A percentile compares a stretch with the other conserved stretches of the same genome.
Conservation (phyloP, 805 yeast species). For the Zygoascus ofunaensis region DNA sequence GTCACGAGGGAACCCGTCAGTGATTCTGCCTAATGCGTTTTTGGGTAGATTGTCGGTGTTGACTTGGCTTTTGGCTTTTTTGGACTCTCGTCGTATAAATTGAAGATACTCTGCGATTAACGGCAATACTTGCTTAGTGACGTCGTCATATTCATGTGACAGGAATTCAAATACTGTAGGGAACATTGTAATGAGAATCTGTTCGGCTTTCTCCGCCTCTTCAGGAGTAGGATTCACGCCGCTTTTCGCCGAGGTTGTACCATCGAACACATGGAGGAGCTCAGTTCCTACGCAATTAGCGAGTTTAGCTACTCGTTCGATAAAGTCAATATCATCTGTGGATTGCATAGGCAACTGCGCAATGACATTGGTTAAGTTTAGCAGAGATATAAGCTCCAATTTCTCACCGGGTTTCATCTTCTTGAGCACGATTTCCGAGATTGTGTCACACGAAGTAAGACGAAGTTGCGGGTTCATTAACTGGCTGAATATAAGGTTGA, state of each 20-base stretch:
- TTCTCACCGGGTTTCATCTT: slow-evolving; percentile 71
- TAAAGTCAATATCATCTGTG: slow-evolving; percentile 49
- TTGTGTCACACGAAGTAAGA: slow-evolving; percentile 46
- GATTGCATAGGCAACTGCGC: slow-evolving; percentile 31
- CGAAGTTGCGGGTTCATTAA: slow-evolving; percentile 42
- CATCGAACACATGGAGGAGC: slow-evolving; percentile 56
- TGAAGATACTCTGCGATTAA: slow-evolving; percentile 68
- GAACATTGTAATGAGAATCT: slow-evolving; percentile 51
- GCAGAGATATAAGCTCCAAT: slow-evolving; percentile 55
- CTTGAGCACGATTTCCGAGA: slow-evolving; percentile 59
- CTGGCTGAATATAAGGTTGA: slow-evolving; percentile 49
- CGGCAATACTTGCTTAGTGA: slow-evolving; percentile 73
- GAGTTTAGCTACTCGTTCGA: slow-evolving; percentile 68
- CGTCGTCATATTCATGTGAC: slow-evolving; percentile 80
- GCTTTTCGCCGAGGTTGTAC: slow-evolving; percentile 19
- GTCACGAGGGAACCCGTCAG: slow-evolving; percentile 22
- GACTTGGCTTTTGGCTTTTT: slow-evolving; percentile 38
- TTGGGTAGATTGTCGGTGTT: slow-evolving; percentile 31
- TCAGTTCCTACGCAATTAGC: slow-evolving; percentile 69
- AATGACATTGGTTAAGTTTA: slow-evolving; percentile 53
- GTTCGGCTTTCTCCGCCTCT: slow-evolving; percentile 28
- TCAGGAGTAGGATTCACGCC: slow-evolving; percentile 11
- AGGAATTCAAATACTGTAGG: slow-evolving; percentile 67
- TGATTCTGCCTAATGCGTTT: slow-evolving; percentile 19
- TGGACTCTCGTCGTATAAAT: slow-evolving; percentile 43